Evolutionary conservation across 1,139 yeast species (phyloP).

Genomic region (Eremothecium gossypii): DNA sequence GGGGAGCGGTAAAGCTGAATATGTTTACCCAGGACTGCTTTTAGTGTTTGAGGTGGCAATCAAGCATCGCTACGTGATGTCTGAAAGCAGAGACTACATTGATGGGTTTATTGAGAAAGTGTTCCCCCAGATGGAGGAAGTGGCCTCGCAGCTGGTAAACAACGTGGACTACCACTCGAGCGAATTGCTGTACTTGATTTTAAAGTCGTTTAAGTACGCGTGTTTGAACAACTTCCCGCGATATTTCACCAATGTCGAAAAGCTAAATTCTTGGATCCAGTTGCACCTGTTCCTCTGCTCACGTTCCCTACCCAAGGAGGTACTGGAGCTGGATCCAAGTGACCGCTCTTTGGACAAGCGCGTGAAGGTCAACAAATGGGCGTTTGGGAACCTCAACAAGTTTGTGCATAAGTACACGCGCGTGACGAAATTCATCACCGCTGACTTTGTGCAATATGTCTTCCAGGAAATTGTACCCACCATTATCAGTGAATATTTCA

Average conservation of each 20-base stretch:
- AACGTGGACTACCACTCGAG: slow-evolving; percentile 36
- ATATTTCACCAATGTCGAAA: slow-evolving; percentile 38
- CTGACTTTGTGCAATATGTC: slow-evolving; percentile 41
- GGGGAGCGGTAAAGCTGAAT: slow-evolving; percentile 40
- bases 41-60: slow-evolving; percentile 48
- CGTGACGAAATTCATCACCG: slow-evolving; percentile 27
- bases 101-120: slow-evolving; percentile 40
- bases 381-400: slow-evolving; percentile 57
- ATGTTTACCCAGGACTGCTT: slow-evolving; percentile 49
- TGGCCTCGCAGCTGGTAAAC: slow-evolving; percentile 37
- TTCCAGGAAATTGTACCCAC: slow-evolving; percentile 50
- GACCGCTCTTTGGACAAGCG: slow-evolving; percentile 45
- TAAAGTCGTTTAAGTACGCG: slow-evolving; percentile 57
- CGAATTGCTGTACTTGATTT: slow-evolving; percentile 49
- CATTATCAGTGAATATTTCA: slow-evolving; percentile 50
- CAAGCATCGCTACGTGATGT: slow-evolving; percentile 50
- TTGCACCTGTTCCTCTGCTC: slow-evolving; percentile 48
- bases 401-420: slow-evolving; percentile 36
- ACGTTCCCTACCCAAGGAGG: slow-evolving; percentile 50
- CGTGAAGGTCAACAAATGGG: slow-evolving; percentile 62
- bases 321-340: slow-evolving; percentile 42
- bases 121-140: slow-evolving; percentile 49
- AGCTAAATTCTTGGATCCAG: slow-evolving; percentile 57
- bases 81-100: slow-evolving; percentile 37
- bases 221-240: slow-evolving; percentile 50